Base-by-base conservation (phyloP, 1,139 yeast genomes). In the Lodderomyces jiufengensis region DNA sequence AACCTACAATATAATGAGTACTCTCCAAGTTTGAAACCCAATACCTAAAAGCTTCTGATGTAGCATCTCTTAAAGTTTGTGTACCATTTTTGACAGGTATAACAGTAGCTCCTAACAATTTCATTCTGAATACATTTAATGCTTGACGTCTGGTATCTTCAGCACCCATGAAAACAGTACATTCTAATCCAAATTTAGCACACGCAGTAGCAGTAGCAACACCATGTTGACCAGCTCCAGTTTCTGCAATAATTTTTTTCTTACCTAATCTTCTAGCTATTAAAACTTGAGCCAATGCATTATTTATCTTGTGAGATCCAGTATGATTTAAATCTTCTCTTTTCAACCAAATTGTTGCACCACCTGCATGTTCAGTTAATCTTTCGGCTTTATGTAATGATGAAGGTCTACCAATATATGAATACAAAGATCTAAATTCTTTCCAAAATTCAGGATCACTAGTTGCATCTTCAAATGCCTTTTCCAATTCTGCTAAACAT, bases 151-250 rank as follows among this genome's bases (percentile, higher is more conserved):
- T 84, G 33, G 86, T 95, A 67, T 92, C 99, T 65, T 92, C 98
- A 33, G 97, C 97, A 44, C 99, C 99, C 99, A 92, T 92, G 56
- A 79, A 92, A 26, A 92, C 95, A n/a, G 87, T 86, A 70, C 98
- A 92, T 57, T 84, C 79, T 63, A 92, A 61, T 36, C 98, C 98
- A 51, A 92, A 92, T 61, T 92, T 94, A 48, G 99, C 99, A 66
- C 96, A 90, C 0, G 95, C 97, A 39, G 98, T 92, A 22, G 99
- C 99, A 40, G 98, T 92, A 31, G 99, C 99, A 30, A 92, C 99
- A 68, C 99, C 99, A 59, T 92, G 99, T 70, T 92, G 99, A 45
- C 99, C 99, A 37, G 99, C 99, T 62, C 99, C 99, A 31, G 99
- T 92, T 68, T 92, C 99, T 31, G 99, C 99, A 58, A 92, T 92